These are phyloP conservation scores for Amanita thiersii DNA, from an alignment of 768 basidiomycete species.

Conservation along the genomic window DNA sequence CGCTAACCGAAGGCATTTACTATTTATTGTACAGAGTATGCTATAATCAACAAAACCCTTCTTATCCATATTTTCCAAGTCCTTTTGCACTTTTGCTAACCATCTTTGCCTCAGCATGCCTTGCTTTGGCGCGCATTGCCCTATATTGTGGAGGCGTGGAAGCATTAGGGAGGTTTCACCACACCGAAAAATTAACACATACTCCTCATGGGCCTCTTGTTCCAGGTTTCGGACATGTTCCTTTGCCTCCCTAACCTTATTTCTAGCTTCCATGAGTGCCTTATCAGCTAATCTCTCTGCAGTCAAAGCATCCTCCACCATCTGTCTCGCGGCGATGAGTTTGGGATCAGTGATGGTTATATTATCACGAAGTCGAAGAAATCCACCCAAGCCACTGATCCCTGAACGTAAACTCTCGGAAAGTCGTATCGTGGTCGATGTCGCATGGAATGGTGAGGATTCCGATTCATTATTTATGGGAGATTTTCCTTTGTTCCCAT, in stretches of 20 bases:
- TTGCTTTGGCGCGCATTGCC: constrained; percentile 39
- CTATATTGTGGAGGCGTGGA: too few species aligned
- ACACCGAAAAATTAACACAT: constrained; percentile 20
- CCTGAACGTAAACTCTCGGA: constrained; percentile 10
- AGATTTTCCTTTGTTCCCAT: neutral
- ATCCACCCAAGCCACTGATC: constrained; percentile 4
- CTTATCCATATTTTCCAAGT: constrained; percentile 34
- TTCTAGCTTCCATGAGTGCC: constrained; percentile 36
- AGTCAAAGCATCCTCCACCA: constrained; percentile 39
- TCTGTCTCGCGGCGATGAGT: constrained; percentile 40
- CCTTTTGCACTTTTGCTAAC: constrained; percentile 40
- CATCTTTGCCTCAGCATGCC: constrained; percentile 41
- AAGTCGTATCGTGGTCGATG: constrained; percentile 6
- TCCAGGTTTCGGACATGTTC: constrained; percentile 43
- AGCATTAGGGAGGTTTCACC: too few species aligned
- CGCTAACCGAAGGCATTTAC: neutral
- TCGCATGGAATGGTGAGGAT: constrained; percentile 4
- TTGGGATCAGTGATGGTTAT: constrained; percentile 27
- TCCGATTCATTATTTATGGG: neutral
- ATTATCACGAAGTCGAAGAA: constrained; percentile 5
- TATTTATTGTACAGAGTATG: too few species aligned
- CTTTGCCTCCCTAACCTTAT: constrained; percentile 37
- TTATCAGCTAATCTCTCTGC: constrained; percentile 46
- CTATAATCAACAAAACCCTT: neutral
- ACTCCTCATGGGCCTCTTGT: constrained; percentile 45